Base-by-base conservation (phyloP, 2,329 filamentous ascomycete species). In the Thelonectria discophora region DNA sequence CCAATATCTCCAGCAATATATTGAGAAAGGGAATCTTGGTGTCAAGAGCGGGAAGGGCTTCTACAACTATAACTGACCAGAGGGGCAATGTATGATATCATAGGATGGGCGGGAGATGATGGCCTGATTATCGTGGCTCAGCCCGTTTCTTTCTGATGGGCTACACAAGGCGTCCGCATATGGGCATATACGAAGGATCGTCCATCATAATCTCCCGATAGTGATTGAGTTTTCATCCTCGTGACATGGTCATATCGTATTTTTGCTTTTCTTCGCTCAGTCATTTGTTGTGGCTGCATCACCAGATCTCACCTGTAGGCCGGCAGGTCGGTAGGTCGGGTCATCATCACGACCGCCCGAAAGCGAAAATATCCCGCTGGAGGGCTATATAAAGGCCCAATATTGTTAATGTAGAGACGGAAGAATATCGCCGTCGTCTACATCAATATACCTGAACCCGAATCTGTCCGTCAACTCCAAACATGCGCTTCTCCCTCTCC, bases 21-120 rank as follows among this genome's bases (percentile, higher is more conserved):
- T 75, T 1, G 48, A 66, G 32, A 52, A 67, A 7, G 72, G 73
- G 0, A 55, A 73, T 10, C 43, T 75, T 3, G 73, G 73, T 4
- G 65, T 73, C 1, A 75, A 75, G 32, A 74, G 64, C 15, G 73
- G 73, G 1, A 65, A 51, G 10, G 73, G 73, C 0, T 75, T 74
- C 27, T 75, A 74, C 39, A 51, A 69, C 3, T 72, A 73, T 3
- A 27, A 27, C 10, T 17, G 30, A 48, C 15, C 12, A 15, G 15
- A 48, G 30, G 27, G 42, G 40, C 34, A 32, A 39, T 6, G n/a
- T 34, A 27, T 58, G 15, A 20, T 39, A 30, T 42, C n/a, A 42
- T 17, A 37, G 34, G 7, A 37, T 37, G 27, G 27, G 27, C 27
- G 27, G 27, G 27, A 30, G 34, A 37, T 37, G 15, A 15, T 13